A percentile compares a stretch with the other conserved stretches of the same genome.
Conservation (phyloP, 2,329 filamentous ascomycete genomes). For the Xylaria sp. region DNA sequence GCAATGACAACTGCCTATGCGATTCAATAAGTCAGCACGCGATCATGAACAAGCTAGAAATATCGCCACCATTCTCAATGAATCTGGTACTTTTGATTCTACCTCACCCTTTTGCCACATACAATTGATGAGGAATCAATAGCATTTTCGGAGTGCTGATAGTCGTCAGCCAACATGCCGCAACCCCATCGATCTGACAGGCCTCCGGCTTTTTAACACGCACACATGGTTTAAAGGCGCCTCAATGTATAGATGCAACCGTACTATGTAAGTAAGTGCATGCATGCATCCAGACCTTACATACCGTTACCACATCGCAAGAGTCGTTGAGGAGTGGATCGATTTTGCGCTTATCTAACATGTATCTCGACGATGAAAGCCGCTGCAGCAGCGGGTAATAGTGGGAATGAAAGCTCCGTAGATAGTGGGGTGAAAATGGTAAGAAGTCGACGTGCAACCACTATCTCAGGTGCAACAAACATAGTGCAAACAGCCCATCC, state of each 20-base stretch:
- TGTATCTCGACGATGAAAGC: constrained; percentile 7
- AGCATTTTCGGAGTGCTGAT: background rate
- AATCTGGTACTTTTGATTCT: background rate
- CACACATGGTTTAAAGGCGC: background rate
- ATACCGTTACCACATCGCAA: background rate
- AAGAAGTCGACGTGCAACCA: constrained; percentile 13
- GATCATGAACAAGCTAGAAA: background rate
- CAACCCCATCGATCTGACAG: background rate
- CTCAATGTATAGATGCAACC: background rate
- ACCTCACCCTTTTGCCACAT: background rate
- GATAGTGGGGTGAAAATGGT: constrained; percentile 24
- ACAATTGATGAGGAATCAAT: background rate
- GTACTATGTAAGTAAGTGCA: too few relatives aligned
- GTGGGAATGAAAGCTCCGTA: constrained; percentile 38
- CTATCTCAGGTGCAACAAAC: background rate
- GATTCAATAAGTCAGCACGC: background rate
- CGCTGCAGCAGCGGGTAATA: constrained; percentile 42
- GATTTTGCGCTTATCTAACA: constrained; percentile 10
- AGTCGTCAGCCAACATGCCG: background rate
- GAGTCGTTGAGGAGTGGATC: background rate
- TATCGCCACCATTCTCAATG: background rate
- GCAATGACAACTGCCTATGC: background rate
- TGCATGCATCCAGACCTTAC: background rate
- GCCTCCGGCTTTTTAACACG: background rate
- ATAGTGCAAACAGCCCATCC: background rate